Evolutionary conservation across 2,329 filamentous ascomycete species (phyloP).

Genomic region (Proliferodiscus dingleyae): DNA sequence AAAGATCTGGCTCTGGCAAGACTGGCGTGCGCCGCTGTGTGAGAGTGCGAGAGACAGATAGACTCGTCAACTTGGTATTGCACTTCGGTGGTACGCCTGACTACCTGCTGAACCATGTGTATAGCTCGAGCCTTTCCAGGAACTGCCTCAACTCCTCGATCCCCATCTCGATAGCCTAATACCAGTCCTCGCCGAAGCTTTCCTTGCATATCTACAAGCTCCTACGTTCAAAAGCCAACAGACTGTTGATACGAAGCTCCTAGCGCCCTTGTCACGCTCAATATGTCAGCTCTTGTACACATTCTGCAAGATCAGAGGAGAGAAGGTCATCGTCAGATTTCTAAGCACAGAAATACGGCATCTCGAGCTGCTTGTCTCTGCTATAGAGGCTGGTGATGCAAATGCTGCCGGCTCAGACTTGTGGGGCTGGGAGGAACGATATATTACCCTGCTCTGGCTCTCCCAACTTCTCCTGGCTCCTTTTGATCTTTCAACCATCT

Average conservation of each 20-base stretch:
- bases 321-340: slow-evolving; percentile 88
- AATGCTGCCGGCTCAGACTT: slow-evolving; percentile 16
- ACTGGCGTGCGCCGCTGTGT: slow-evolving; percentile 44
- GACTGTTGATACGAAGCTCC: slow-evolving; percentile 22
- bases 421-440: slow-evolving; percentile 82
- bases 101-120: slow-evolving; percentile 6
- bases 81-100: no score
- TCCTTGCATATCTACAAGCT: slow-evolving; percentile 60
- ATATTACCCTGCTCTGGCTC: slow-evolving; percentile 83
- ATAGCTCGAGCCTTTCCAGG: slow-evolving; percentile 81
- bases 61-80: slow-evolving; percentile 43
- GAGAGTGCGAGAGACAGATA: slow-evolving; percentile 43
- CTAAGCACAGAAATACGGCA: slow-evolving; percentile 84
- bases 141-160: slow-evolving; percentile 90
- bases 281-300: slow-evolving; percentile 79
- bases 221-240: slow-evolving; percentile 37
- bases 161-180: slow-evolving; percentile 73
- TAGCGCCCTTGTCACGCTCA: slow-evolving; percentile 45
- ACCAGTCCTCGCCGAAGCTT: slow-evolving; percentile 68
- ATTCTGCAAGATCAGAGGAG: slow-evolving; percentile 89
- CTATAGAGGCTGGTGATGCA: slow-evolving; percentile 54
- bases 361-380: slow-evolving; percentile 72
- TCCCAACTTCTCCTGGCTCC: slow-evolving; percentile 78
- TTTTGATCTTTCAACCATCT: slow-evolving; percentile 86
- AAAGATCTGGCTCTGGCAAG: slow-evolving; percentile 41